A percentile compares a stretch with the other conserved stretches of the same genome.
Evolutionary conservation across 2,329 filamentous ascomycete genomes (phyloP).

Genomic region (Cryphonectria radicalis): DNA sequence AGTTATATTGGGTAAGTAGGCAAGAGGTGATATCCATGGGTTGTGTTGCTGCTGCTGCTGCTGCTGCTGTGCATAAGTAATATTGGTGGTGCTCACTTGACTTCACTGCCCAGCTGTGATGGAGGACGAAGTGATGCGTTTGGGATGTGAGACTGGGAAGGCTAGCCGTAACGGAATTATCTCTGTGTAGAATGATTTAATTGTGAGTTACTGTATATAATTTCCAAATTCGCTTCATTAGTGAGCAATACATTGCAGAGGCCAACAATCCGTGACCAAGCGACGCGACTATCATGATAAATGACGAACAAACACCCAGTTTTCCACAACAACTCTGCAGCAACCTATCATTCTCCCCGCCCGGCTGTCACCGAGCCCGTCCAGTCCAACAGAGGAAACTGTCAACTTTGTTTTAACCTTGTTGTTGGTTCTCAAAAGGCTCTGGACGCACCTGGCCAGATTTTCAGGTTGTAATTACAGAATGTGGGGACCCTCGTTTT

Average conservation of each 20-base stretch:
- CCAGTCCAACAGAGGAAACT: neutral
- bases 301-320: neutral
- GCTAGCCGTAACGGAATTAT: neutral
- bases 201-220: neutral
- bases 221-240: neutral
- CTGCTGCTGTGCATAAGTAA: too few species aligned
- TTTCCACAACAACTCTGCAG: neutral
- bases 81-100: too few species aligned
- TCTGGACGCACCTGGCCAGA: neutral
- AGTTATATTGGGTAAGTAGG: neutral
- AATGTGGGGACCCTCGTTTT: neutral
- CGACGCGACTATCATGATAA: neutral
- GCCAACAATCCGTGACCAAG: neutral
- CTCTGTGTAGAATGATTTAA: neutral
- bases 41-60: too few species aligned
- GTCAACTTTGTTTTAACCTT: conserved; percentile 2
- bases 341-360: neutral
- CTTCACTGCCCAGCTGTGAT: too few species aligned
- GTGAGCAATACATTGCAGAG: too few species aligned
- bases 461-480: neutral
- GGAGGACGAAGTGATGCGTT: neutral
- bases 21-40: too few species aligned
- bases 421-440: neutral
- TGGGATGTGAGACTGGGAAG: neutral
- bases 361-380: neutral